phyloP scores from a whole-genome alignment of 169 alveolate genomes.

The Cryptosporidium parvum region DNA sequence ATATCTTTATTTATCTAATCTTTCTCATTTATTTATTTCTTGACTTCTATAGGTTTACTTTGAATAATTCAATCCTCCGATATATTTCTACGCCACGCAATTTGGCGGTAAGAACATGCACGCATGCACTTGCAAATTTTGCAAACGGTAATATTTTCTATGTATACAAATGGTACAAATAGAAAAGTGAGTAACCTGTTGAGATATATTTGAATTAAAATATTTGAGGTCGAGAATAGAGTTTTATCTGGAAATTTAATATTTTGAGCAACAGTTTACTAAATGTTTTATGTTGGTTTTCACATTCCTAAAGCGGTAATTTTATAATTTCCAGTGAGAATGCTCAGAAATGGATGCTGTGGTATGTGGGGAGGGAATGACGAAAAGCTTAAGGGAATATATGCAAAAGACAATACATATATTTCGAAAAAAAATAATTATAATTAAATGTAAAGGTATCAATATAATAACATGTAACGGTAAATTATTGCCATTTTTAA shows the following conservation, averaged over 20 bases:
- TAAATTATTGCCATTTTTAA: too few relatives aligned
- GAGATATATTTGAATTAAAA: too few relatives aligned
- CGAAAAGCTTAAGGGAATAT: not conserved
- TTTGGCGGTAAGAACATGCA: not conserved
- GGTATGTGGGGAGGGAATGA: constrained; percentile 1
- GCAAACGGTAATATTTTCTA: not conserved
- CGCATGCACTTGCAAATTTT: constrained; percentile 2
- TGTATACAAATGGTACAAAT: not conserved
- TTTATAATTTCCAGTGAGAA: not conserved
- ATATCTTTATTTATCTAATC: not conserved
- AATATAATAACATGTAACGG: not conserved
- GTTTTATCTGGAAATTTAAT: not conserved
- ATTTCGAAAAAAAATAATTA: not conserved
- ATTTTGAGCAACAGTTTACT: not conserved
- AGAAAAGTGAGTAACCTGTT: not conserved
- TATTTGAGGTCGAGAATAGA: not conserved
- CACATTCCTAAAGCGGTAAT: not conserved
- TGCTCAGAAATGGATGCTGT: not conserved
- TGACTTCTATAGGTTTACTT: not conserved
- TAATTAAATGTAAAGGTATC: not conserved
- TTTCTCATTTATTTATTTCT: not conserved
- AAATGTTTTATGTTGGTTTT: not conserved
- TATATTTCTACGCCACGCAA: not conserved
- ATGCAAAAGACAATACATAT: not conserved
- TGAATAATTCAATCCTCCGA: not conserved